Percentiles rank a stretch among this genome's conserved stretches.
Conservation (phyloP, 2,329 filamentous ascomycete genomes). For the Claviceps pazoutovae region DNA sequence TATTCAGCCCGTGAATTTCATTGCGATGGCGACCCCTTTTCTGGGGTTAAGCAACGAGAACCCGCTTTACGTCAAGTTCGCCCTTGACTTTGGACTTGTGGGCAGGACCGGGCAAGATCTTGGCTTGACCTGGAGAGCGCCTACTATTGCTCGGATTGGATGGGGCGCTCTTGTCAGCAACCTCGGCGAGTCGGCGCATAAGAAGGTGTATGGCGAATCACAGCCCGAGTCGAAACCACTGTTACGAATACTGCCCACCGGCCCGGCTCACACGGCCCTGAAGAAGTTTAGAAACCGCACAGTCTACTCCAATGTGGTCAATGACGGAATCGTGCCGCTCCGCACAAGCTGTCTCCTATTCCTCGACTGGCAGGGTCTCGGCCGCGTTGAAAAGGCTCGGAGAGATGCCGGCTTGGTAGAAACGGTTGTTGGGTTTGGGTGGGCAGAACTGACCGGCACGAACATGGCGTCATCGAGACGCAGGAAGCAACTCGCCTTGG, state of each 20-base stretch:
- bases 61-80: slow-evolving; percentile 92
- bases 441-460: slow-evolving; percentile 77
- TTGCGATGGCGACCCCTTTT: slow-evolving; percentile 75
- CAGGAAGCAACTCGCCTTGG: slow-evolving; percentile 27
- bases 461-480: slow-evolving; percentile 36
- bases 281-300: slow-evolving; percentile 84
- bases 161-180: slow-evolving; percentile 82
- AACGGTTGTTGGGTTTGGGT: slow-evolving; percentile 85
- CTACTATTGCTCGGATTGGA: slow-evolving; percentile 69
- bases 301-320: slow-evolving; percentile 92
- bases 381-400: slow-evolving; percentile 84
- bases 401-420: slow-evolving; percentile 85
- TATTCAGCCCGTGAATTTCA: slow-evolving; percentile 82
- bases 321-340: slow-evolving; percentile 90
- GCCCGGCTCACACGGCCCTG: slow-evolving; percentile 75
- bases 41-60: slow-evolving; percentile 94
- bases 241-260: slow-evolving; percentile 76
- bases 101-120: slow-evolving; percentile 93
- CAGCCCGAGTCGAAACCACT: slow-evolving; percentile 80
- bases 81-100: slow-evolving; percentile 87
- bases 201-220: slow-evolving; percentile 40
- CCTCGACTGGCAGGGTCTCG: slow-evolving; percentile 88
- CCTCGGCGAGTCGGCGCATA: slow-evolving; percentile 54
- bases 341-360: slow-evolving; percentile 94
- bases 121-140: slow-evolving; percentile 84